Base-by-base conservation (phyloP, 1,284 basidiomycete genomes). In the Leccinum subfulvum region DNA sequence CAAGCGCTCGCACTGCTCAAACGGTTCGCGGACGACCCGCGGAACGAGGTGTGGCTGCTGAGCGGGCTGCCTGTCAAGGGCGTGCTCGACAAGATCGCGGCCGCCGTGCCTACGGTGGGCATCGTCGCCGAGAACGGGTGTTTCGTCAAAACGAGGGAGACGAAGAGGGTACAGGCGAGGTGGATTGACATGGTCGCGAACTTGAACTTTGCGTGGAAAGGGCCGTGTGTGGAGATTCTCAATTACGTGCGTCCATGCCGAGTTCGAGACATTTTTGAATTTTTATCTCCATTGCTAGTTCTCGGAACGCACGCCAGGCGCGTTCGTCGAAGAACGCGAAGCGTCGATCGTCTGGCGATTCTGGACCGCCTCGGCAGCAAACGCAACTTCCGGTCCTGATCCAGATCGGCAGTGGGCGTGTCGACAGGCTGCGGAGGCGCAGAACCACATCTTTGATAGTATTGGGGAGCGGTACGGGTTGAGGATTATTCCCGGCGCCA, bases 111-210 rank as follows among this genome's bases (percentile, higher is more conserved):
- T 4, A 80, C 81, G 44, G 77, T 94, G 59, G 93, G 93, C n/a
- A 84, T 95, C 64, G 85, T 93, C 80, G 91, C 92, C 0, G 93
- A 95, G 78, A 93, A 95, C 65, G 94, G 93, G 1, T 95, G 94
- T 75, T 94, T 88, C 72, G 84, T 94, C 72, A 89, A 87, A 78
- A 84, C 87, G 3, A 49, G 67, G 18, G 62, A 59, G 49, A 68
- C 69, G 1, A 78, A 78, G 53, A 76, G 70, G 72, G 73, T 62
- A 62, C 73, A 73, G 37, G 73, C 75, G 8, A 68, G 76, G 62
- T 95, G 93, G 94, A 83, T 91, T 62, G 89, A 86, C 68, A 89
- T 93, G 81, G 89, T 94, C 6, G 80, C 85, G 3, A 90, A 90
- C 69, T 83, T 89, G 66, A 91, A 93, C 72, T 76, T 92, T 71